Percentiles rank a stretch among this genome's conserved stretches.
These are phyloP conservation scores for Pisolithus albus DNA, from an alignment of 768 basidiomycete genomes.

Conservation along the genomic window DNA sequence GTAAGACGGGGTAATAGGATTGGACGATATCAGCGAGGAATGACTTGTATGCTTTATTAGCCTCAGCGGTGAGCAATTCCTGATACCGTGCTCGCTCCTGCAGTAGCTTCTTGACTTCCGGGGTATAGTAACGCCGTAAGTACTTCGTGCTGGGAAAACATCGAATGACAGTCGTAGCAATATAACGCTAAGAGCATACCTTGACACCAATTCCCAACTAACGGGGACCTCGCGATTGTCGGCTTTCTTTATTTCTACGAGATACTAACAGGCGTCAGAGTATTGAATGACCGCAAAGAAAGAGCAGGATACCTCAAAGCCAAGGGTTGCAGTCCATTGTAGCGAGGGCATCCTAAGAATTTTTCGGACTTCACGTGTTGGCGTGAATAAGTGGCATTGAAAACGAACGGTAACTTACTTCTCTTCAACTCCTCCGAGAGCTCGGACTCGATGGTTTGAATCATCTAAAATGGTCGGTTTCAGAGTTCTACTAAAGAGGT, in stretches of 20 bases:
- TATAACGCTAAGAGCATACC: slow-evolving; percentile 31
- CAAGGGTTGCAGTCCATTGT: slow-evolving; percentile 57
- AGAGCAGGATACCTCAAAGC: slow-evolving; percentile 54
- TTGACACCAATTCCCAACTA: slow-evolving; percentile 61
- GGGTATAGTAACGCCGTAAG: slow-evolving; percentile 69
- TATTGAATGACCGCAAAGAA: neutral
- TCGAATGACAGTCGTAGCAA: neutral
- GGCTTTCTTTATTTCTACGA: slow-evolving; percentile 70
- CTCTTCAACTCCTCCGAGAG: slow-evolving; percentile 66
- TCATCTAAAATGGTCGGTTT: slow-evolving; percentile 38
- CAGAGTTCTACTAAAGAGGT: neutral
- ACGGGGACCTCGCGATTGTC: slow-evolving; percentile 40
- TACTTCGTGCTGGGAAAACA: slow-evolving; percentile 54
- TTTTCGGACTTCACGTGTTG: slow-evolving; percentile 52
- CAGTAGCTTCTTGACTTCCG: slow-evolving; percentile 51
- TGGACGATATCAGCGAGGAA: slow-evolving; percentile 67
- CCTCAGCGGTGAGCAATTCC: slow-evolving; percentile 64
- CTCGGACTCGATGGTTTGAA: slow-evolving; percentile 62
- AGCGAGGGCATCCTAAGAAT: slow-evolving; percentile 65
- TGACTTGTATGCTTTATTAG: slow-evolving; percentile 54
- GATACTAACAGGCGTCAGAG: slow-evolving; percentile 41
- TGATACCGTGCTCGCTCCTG: slow-evolving; percentile 68
- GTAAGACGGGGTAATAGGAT: slow-evolving; percentile 62
- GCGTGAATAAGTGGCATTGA: neutral
- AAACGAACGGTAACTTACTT: slow-evolving; percentile 32